A percentile compares a stretch with the other conserved stretches of the same genome.
Conservation (phyloP, 2,329 filamentous ascomycete species). For the Fonsecaea erecta region DNA sequence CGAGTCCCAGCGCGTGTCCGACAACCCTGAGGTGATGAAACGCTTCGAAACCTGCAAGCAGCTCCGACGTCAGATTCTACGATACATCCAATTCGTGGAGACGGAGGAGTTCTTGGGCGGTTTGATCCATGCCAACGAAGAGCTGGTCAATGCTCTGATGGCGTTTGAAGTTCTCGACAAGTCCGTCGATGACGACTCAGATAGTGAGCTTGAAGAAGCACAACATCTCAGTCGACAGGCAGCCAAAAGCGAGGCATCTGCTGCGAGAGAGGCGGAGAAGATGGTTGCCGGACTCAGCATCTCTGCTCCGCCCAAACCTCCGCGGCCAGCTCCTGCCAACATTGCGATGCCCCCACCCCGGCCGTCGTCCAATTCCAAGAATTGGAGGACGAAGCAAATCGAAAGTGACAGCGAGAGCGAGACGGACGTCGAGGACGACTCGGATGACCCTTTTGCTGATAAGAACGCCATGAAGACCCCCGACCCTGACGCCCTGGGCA, state of each 20-base stretch:
- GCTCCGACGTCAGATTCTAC: constrained; percentile 79
- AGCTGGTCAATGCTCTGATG: constrained; percentile 91
- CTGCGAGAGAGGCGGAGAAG: constrained; percentile 42
- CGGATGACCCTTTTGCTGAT: constrained; percentile 86
- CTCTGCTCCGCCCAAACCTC: constrained; percentile 54
- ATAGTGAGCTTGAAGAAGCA: constrained; percentile 65
- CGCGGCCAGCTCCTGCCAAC: constrained; percentile 41
- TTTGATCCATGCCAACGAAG: constrained; percentile 90
- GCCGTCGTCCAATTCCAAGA: constrained; percentile 33
- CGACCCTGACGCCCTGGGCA: constrained; percentile 33
- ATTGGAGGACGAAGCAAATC: constrained; percentile 42
- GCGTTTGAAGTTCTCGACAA: constrained; percentile 90
- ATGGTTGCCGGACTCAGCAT: constrained; percentile 54
- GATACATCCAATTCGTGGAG: constrained; percentile 91
- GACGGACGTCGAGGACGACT: constrained; percentile 68
- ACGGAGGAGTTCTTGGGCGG: constrained; percentile 90
- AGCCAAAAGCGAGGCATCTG: constrained; percentile 34
- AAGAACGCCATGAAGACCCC: constrained; percentile 70
- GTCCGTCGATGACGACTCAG: constrained; percentile 64
- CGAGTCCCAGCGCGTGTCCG: constrained; percentile 83
- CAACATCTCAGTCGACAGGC: constrained; percentile 42
- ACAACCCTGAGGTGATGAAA: constrained; percentile 74
- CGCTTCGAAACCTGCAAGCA: constrained; percentile 86
- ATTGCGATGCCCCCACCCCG: constrained; percentile 31
- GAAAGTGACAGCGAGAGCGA: constrained; percentile 63